Evolutionary conservation across 2,329 filamentous ascomycete genomes (phyloP).

Genomic region (Paecilomyces fulvus): DNA sequence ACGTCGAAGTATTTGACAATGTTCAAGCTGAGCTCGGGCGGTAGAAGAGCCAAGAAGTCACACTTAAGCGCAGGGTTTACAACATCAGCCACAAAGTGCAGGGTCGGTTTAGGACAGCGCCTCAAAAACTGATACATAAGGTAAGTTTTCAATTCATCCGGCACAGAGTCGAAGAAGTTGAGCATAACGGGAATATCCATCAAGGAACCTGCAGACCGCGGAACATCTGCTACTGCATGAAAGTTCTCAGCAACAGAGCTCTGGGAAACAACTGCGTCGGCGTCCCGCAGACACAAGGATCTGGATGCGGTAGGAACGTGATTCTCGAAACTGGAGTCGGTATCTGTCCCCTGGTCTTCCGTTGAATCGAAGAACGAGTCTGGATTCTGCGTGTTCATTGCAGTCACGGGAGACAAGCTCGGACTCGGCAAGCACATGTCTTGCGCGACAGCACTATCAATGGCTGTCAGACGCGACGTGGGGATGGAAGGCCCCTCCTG

Average conservation of each 20-base stretch:
- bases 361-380: slow-evolving; percentile 35
- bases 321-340: slow-evolving; percentile 36
- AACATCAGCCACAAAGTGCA: slow-evolving; percentile 80
- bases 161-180: slow-evolving; percentile 84
- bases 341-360: slow-evolving; percentile 32
- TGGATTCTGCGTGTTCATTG: slow-evolving; percentile 52
- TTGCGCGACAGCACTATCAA: slow-evolving; percentile 66
- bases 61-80: slow-evolving; percentile 93
- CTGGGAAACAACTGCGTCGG: slow-evolving; percentile 1
- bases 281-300: slow-evolving; percentile 12
- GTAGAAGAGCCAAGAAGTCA: slow-evolving; percentile 78
- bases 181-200: slow-evolving; percentile 81
- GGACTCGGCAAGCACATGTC: slow-evolving; percentile 93
- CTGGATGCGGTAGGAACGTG: slow-evolving; percentile 18
- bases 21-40: slow-evolving; percentile 77
- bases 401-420: slow-evolving; percentile 79
- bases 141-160: slow-evolving; percentile 84
- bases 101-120: slow-evolving; percentile 75
- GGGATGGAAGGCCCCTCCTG: slow-evolving; percentile 14
- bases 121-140: slow-evolving; percentile 94
- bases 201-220: slow-evolving; percentile 37
- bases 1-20: slow-evolving; percentile 80
- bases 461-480: slow-evolving; percentile 34
- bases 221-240: slow-evolving; percentile 11
- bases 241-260: slow-evolving; percentile 6